Conservation (phyloP, 164 flowering plant genomes). For the Chloranthus sessilifolius region DNA sequence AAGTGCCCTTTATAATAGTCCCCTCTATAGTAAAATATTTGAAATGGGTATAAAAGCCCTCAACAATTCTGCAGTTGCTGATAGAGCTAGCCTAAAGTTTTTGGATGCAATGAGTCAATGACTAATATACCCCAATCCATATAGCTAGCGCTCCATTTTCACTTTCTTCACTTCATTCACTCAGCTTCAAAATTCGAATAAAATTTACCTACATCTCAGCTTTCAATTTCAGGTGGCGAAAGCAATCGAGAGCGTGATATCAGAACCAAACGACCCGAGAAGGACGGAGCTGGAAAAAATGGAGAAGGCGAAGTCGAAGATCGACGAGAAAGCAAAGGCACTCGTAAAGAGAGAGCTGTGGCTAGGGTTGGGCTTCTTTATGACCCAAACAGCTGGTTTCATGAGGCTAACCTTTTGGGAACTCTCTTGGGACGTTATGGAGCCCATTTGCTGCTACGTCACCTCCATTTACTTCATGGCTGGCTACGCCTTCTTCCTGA, state of each 20-base stretch:
- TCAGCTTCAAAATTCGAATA: too few relatives aligned
- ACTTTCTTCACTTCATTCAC: too few relatives aligned
- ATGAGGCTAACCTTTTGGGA: conserved; percentile 75
- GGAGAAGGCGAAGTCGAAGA: conserved; percentile 40
- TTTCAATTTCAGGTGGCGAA: conserved; percentile 60
- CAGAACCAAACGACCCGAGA: conserved; percentile 31
- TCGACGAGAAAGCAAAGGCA: conserved; percentile 35
- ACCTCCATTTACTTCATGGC: conserved; percentile 47
- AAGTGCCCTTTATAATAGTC: too few relatives aligned
- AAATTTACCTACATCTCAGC: conserved; percentile 10
- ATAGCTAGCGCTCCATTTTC: too few relatives aligned
- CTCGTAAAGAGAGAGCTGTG: conserved; percentile 40
- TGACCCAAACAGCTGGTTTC: conserved; percentile 44
- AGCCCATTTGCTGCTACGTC: conserved; percentile 59
- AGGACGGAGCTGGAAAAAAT: conserved; percentile 34
- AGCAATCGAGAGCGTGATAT: conserved; percentile 26
- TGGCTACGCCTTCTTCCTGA: conserved; percentile 50
- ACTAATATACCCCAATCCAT: too few relatives aligned
- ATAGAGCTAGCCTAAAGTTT: too few relatives aligned
- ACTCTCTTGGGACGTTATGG: conserved; percentile 70
- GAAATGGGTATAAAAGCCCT: too few relatives aligned
- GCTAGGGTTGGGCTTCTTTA: conserved; percentile 41
- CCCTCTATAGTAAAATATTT: too few relatives aligned
- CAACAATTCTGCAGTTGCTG: too few relatives aligned
- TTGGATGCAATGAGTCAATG: too few relatives aligned